Evolutionary conservation across 1,284 basidiomycete species (phyloP).

Genomic region (Macrocystidia cucumis): DNA sequence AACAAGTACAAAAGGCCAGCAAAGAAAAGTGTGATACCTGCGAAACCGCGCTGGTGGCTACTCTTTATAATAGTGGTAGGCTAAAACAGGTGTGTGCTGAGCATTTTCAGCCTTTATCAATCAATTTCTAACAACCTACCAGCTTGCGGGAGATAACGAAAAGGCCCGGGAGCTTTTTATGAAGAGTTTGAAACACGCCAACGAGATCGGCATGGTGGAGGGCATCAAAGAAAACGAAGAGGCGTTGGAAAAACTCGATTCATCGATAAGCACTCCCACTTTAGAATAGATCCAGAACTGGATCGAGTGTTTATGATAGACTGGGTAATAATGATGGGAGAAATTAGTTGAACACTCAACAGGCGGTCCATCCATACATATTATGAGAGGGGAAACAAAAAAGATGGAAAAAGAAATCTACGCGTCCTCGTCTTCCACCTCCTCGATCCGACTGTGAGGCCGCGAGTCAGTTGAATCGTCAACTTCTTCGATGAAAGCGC

Average conservation of each 20-base stretch:
- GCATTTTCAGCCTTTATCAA: not conserved
- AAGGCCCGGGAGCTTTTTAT: constrained; percentile 37
- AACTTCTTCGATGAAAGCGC: constrained; percentile 50
- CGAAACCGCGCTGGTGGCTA: constrained; percentile 48
- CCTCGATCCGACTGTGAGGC: constrained; percentile 53
- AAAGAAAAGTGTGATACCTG: constrained; percentile 29
- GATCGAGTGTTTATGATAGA: too few species aligned
- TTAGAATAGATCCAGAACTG: too few species aligned
- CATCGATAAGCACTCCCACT: too few species aligned
- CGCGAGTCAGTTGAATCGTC: constrained; percentile 46
- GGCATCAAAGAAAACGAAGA: constrained; percentile 40
- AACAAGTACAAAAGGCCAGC: constrained; percentile 26
- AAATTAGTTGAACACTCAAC: too few species aligned
- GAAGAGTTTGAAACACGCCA: constrained; percentile 41
- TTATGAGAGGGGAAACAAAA: too few species aligned
- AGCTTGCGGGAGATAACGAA: constrained; percentile 44
- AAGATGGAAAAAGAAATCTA: too few species aligned
- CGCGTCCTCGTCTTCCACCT: constrained; percentile 50
- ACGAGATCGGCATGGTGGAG: constrained; percentile 38
- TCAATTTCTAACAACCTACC: not conserved
- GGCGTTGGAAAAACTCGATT: constrained; percentile 35
- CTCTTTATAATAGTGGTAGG: constrained; percentile 55
- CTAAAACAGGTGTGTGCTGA: constrained; percentile 26
- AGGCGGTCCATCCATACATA: too few species aligned
- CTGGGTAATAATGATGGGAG: too few species aligned